Percentiles rank a stretch among this genome's conserved stretches.
Evolutionary conservation across 1,284 basidiomycete genomes (phyloP).

Genomic region (Polyporus tsugae): DNA sequence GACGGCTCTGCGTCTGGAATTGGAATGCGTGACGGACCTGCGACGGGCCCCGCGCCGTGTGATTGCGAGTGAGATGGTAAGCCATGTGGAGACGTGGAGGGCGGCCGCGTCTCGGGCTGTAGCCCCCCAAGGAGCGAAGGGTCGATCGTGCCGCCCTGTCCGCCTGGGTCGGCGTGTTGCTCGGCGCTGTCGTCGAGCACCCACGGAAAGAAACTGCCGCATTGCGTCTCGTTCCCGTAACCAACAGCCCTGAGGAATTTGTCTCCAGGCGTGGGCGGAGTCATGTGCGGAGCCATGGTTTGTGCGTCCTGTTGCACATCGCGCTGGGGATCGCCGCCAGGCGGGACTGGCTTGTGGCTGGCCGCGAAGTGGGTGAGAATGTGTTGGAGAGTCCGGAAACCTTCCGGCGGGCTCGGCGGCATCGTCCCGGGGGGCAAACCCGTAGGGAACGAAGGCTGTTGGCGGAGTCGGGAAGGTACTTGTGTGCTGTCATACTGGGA

Average conservation of each 20-base stretch:
- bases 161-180: neutral
- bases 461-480: no score
- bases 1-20: neutral
- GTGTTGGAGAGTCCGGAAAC: neutral
- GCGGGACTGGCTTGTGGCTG: neutral
- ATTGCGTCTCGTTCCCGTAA: neutral
- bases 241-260: neutral
- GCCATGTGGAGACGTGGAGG: neutral
- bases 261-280: neutral
- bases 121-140: slow-evolving; percentile 35
- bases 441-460: neutral
- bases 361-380: neutral
- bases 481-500: neutral
- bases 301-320: neutral
- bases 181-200: neutral
- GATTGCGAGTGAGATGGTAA: neutral
- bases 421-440: neutral
- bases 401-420: neutral
- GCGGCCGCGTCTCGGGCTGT: neutral
- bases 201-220: slow-evolving; percentile 4
- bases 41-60: neutral
- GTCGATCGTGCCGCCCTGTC: slow-evolving; percentile 35
- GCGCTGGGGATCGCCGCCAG: neutral
- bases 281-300: neutral
- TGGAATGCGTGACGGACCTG: neutral